These are phyloP conservation scores for Heracleum sosnowskyi DNA, from an alignment of 129 eudicot genomes.

Conservation along the genomic window DNA sequence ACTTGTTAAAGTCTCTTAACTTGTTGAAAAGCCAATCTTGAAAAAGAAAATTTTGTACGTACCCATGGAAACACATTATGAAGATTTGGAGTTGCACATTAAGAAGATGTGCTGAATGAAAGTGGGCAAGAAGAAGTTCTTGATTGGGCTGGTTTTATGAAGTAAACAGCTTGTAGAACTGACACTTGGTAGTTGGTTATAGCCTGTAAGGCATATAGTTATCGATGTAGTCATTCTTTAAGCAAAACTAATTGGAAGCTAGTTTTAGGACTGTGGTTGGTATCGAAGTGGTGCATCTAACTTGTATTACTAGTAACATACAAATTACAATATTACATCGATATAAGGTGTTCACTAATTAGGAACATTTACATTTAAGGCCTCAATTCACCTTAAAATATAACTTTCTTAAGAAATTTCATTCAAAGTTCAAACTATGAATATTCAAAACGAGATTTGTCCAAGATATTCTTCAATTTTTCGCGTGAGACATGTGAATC, in stretches of 20 bases:
- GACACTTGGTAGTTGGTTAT: not conserved
- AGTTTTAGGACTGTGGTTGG: not conserved
- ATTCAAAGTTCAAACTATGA: no score
- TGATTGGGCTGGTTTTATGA: not conserved
- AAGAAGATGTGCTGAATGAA: not conserved
- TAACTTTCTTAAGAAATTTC: no score
- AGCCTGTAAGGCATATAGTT: not conserved
- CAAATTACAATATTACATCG: no score
- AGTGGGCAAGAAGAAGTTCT: not conserved
- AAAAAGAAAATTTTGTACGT: not conserved
- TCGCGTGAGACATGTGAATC: no score
- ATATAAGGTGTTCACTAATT: no score
- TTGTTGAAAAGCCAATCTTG: not conserved
- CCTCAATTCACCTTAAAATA: no score
- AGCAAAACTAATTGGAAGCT: not conserved
- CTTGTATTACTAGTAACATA: not conserved
- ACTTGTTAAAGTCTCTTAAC: not conserved
- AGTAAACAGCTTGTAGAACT: not conserved
- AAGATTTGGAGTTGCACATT: not conserved
- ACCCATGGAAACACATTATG: not conserved
- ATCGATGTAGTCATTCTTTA: not conserved
- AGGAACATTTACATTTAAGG: no score
- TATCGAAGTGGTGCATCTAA: not conserved
- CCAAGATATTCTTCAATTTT: no score
- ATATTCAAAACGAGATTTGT: no score